A percentile compares a stretch with the other conserved stretches of the same genome.
phyloP scores from a whole-genome alignment of 1,284 basidiomycete genomes.

The Singerocomus rubriflavus region DNA sequence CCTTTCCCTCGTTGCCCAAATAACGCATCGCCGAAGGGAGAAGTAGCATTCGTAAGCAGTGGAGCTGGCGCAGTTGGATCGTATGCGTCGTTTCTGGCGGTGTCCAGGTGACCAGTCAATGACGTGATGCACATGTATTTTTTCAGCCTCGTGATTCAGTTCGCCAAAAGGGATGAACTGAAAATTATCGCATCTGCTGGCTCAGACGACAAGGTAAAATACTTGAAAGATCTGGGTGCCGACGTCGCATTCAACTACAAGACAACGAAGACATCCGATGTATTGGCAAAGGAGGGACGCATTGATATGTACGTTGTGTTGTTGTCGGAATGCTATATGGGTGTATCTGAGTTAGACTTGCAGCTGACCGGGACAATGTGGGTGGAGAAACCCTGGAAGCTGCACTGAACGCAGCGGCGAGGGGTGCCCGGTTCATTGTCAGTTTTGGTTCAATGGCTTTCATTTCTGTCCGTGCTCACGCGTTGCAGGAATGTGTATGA shows the following conservation, averaged over 20 bases:
- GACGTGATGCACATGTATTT: neutral
- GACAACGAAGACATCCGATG: constrained; percentile 27
- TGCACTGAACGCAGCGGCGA: constrained; percentile 50
- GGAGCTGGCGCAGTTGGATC: constrained; percentile 24
- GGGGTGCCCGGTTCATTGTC: constrained; percentile 45
- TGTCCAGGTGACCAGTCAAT: neutral
- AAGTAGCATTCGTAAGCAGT: constrained; percentile 17
- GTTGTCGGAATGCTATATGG: neutral
- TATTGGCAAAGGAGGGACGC: constrained; percentile 24
- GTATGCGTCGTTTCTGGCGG: constrained; percentile 1
- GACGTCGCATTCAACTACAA: constrained; percentile 41
- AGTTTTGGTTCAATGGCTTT: neutral
- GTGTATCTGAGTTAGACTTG: neutral
- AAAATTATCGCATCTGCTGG: constrained; percentile 41
- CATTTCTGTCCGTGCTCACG: neutral
- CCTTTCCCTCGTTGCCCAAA: neutral
- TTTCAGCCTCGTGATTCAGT: constrained; percentile 25
- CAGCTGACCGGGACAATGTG: constrained; percentile 55
- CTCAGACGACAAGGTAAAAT: constrained; percentile 39
- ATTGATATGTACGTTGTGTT: constrained; percentile 20
- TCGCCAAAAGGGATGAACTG: constrained; percentile 38
- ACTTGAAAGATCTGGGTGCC: constrained; percentile 36
- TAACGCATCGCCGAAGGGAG: constrained; percentile 9
- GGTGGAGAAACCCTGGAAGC: constrained; percentile 67
- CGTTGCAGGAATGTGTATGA: constrained; percentile 19